A percentile compares a stretch with the other conserved stretches of the same genome.
Conservation (phyloP, 2,329 filamentous ascomycete genomes). For the Trichoderma asperellum region DNA sequence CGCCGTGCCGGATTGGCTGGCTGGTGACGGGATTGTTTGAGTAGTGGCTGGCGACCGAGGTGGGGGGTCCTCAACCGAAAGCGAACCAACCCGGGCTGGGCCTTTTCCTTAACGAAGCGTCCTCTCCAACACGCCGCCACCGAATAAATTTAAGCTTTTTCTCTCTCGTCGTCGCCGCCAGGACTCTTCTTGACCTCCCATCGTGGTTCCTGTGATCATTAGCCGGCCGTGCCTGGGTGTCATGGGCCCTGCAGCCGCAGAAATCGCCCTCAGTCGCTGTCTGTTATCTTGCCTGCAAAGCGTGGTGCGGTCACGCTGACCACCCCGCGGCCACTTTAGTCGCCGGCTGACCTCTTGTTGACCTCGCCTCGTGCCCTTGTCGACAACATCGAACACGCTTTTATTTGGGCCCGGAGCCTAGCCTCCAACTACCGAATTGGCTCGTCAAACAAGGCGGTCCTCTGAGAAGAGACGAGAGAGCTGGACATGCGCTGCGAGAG, state of each 20-base stretch:
- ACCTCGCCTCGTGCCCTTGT: conserved; percentile 17
- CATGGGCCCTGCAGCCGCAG: conserved; percentile 23
- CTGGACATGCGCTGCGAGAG: background rate
- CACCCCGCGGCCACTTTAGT: conserved; percentile 28
- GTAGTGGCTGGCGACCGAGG: conserved; percentile 8
- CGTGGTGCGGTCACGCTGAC: conserved; percentile 30
- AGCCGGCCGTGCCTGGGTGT: conserved; percentile 19
- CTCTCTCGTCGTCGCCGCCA: background rate
- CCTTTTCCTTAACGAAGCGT: conserved; percentile 15
- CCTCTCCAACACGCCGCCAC: conserved; percentile 22
- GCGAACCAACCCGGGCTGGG: conserved; percentile 20
- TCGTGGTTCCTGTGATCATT: conserved; percentile 26
- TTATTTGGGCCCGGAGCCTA: conserved; percentile 3
- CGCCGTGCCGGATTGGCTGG: background rate
- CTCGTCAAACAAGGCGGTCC: background rate
- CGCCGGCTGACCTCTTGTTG: conserved; percentile 28
- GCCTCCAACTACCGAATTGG: conserved; percentile 4
- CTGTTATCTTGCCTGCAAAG: conserved; percentile 19
- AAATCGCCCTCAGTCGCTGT: background rate
- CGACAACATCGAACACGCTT: conserved; percentile 19
- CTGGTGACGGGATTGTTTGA: background rate
- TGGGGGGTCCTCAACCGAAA: conserved; percentile 9
- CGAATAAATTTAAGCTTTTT: background rate
- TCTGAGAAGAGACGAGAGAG: background rate
- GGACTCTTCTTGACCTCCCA: background rate